Conservation (phyloP, 139 green algal genomes). For the Zygnema circumcarinatum region DNA sequence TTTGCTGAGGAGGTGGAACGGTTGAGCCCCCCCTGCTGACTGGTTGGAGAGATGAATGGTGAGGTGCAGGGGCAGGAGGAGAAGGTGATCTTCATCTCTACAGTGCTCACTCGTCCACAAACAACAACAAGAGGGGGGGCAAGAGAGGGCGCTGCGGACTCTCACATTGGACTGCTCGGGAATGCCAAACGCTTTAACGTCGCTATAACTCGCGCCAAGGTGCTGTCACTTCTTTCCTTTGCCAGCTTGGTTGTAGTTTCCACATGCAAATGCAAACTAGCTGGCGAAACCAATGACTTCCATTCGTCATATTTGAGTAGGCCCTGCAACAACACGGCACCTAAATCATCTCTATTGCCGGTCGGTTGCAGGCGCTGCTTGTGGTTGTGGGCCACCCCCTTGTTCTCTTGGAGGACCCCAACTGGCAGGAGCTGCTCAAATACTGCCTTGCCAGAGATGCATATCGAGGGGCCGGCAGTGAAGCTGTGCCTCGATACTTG, state of each 20-base stretch:
- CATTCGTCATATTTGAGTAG: too few species aligned
- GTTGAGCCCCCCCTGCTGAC: too few species aligned
- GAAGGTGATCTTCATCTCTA: conserved; percentile 83
- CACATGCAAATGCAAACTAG: too few species aligned
- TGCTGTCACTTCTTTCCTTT: conserved; percentile 24
- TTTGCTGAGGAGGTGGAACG: too few species aligned
- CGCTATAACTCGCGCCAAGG: conserved; percentile 80
- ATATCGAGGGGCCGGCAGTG: conserved; percentile 23
- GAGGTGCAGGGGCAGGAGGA: conserved; percentile 82
- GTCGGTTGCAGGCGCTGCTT: conserved; percentile 70
- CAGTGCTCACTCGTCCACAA: conserved; percentile 65
- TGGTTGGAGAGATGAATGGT: too few species aligned
- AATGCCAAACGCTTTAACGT: conserved; percentile 93
- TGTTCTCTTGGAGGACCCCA: conserved; percentile 69
- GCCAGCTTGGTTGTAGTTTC: neutral
- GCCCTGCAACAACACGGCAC: too few species aligned
- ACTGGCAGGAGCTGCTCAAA: conserved; percentile 79
- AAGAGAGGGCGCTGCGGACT: neutral
- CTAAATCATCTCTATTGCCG: too few species aligned
- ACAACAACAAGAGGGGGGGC: neutral
- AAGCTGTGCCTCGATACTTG: neutral
- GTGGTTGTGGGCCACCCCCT: conserved; percentile 82
- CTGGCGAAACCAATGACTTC: too few species aligned
- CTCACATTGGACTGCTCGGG: conserved; percentile 73
- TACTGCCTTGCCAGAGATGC: conserved; percentile 65